phyloP scores from a whole-genome alignment of 768 basidiomycete genomes.

The Suillus luteus region DNA sequence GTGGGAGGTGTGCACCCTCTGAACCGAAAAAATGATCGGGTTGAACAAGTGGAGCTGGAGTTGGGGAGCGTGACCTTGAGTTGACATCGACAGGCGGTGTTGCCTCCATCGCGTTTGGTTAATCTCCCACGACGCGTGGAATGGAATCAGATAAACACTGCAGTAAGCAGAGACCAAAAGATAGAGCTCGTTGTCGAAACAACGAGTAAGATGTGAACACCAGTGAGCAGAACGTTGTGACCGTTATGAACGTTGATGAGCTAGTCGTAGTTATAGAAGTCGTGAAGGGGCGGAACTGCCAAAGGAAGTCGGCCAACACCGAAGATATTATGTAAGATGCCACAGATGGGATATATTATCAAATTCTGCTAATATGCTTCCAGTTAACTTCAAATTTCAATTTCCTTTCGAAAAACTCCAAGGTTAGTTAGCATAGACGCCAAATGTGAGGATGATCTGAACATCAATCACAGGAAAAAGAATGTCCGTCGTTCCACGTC shows the following conservation, averaged over 20 bases:
- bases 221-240: not conserved
- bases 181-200: not conserved
- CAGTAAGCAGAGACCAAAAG: not conserved
- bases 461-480: not conserved
- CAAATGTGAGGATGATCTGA: too few species aligned
- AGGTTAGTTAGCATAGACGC: not conserved
- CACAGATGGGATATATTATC: not conserved
- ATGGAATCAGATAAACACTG: constrained; percentile 2
- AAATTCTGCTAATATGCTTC: not conserved
- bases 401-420: not conserved
- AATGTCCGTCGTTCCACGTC: constrained; percentile 55
- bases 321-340: constrained; percentile 9
- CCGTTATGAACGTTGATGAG: not conserved
- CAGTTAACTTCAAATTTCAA: not conserved
- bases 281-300: constrained; percentile 8
- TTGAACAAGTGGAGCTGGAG: constrained; percentile 57
- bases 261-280: constrained; percentile 6
- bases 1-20: constrained; percentile 46
- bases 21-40: constrained; percentile 84
- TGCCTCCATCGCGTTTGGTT: constrained; percentile 22
- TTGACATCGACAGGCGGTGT: constrained; percentile 11
- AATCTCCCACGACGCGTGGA: constrained; percentile 16
- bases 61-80: constrained; percentile 48
- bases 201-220: not conserved
- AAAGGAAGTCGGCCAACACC: constrained; percentile 4